A percentile compares a stretch with the other conserved stretches of the same genome.
Evolutionary conservation across 2,329 filamentous ascomycete species (phyloP).

Genomic region (Sporothrix protearum): DNA sequence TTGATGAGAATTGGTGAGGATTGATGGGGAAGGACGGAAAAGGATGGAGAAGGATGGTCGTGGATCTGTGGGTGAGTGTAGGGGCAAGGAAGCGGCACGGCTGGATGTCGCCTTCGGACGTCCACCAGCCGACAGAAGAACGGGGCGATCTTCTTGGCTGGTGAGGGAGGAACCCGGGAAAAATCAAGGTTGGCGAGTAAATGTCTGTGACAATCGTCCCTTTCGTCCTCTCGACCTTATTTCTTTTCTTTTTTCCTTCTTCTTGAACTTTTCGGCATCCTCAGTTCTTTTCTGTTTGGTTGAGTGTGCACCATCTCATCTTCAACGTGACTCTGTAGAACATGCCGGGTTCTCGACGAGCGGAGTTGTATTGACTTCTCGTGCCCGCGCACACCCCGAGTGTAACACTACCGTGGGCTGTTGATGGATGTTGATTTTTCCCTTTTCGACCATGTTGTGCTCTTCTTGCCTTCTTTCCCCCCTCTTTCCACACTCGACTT

Average conservation of each 20-base stretch:
- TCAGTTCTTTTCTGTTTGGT: background rate
- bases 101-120: slow-evolving; percentile 14
- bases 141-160: background rate
- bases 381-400: background rate
- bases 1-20: no score
- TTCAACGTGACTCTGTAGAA: background rate
- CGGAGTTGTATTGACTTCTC: background rate
- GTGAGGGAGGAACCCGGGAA: background rate
- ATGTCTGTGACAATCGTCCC: background rate
- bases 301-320: background rate
- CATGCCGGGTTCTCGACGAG: background rate
- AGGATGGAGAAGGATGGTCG: background rate
- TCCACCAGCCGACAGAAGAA: background rate
- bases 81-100: slow-evolving; percentile 16
- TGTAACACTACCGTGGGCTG: background rate
- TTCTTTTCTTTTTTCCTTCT: background rate
- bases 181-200: background rate
- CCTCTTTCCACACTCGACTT: background rate
- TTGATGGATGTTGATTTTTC: background rate
- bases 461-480: background rate
- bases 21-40: background rate
- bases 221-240: background rate
- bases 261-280: background rate
- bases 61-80: background rate
- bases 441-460: background rate